Conservation (phyloP, 2,329 filamentous ascomycete genomes). For the Botryotinia calthae region DNA sequence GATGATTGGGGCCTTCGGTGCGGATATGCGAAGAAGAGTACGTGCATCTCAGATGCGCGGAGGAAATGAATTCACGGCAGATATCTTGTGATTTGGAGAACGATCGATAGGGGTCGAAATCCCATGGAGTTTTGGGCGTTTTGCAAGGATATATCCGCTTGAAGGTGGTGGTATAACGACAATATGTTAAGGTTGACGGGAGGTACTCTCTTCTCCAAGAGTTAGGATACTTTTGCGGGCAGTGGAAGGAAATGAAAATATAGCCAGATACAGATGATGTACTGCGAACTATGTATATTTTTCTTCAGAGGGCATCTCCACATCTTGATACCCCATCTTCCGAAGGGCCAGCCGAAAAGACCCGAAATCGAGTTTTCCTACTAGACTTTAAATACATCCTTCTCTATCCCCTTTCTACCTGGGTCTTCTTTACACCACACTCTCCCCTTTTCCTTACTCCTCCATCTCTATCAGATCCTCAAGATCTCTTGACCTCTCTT, state of each 20-base stretch:
- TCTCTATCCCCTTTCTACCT: neutral
- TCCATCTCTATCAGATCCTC: neutral
- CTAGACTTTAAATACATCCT: neutral
- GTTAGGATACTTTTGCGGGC: slow-evolving; percentile 3
- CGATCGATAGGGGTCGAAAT: slow-evolving; percentile 2
- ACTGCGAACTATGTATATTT: slow-evolving; percentile 6
- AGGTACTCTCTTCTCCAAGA: neutral
- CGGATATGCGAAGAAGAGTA: neutral
- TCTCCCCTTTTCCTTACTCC: neutral
- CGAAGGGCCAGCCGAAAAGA: neutral
- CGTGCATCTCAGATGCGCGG: slow-evolving; percentile 1
- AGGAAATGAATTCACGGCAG: neutral
- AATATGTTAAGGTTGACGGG: neutral
- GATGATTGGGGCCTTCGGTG: slow-evolving; percentile 46
- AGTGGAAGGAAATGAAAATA: neutral
- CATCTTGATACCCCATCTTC: neutral
- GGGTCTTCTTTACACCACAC: neutral
- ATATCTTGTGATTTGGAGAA: neutral
- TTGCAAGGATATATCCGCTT: neutral
- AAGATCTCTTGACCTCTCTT: neutral
- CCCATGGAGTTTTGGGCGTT: slow-evolving; percentile 16
- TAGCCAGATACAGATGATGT: neutral
- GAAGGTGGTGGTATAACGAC: neutral
- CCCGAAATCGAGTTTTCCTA: neutral
- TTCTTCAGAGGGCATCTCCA: slow-evolving; percentile 9